A percentile compares a stretch with the other conserved stretches of the same genome.
These are phyloP conservation scores for Cladosporium sp. DNA, from an alignment of 2,329 filamentous ascomycete genomes.

Conservation along the genomic window DNA sequence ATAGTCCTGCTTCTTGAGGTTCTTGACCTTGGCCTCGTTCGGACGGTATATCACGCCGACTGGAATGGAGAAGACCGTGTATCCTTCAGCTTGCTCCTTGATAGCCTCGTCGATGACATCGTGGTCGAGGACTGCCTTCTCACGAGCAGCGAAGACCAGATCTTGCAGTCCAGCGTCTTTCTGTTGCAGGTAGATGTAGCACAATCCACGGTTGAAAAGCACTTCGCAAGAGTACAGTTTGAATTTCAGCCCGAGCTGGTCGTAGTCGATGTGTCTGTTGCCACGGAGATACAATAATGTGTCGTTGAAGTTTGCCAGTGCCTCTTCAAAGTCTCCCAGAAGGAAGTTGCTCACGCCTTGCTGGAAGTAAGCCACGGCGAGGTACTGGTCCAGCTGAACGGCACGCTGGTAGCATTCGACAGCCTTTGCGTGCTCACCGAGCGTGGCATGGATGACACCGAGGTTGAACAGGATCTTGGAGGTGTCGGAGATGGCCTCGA, in stretches of 20 bases:
- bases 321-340: slow-evolving; percentile 95
- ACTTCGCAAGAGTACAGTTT: slow-evolving; percentile 97
- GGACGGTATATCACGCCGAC: slow-evolving; percentile 94
- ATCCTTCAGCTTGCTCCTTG: slow-evolving; percentile 89
- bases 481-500: slow-evolving; percentile 86
- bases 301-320: slow-evolving; percentile 97
- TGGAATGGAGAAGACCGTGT: slow-evolving; percentile 97
- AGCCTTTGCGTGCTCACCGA: slow-evolving; percentile 93
- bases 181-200: slow-evolving; percentile 95
- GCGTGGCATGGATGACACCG: slow-evolving; percentile 93
- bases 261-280: slow-evolving; percentile 97
- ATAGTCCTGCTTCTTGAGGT: slow-evolving; percentile 96
- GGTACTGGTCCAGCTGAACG: slow-evolving; percentile 86
- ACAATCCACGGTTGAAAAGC: slow-evolving; percentile 93
- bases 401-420: slow-evolving; percentile 95
- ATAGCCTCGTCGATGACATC: slow-evolving; percentile 98
- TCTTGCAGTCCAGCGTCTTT: slow-evolving; percentile 89
- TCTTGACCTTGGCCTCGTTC: slow-evolving; percentile 97
- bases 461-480: slow-evolving; percentile 99
- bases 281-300: slow-evolving; percentile 91
- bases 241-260: slow-evolving; percentile 91
- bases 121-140: slow-evolving; percentile 95
- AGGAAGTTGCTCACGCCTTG: slow-evolving; percentile 98
- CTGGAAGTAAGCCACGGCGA: slow-evolving; percentile 97
- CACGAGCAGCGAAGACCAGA: slow-evolving; percentile 84